Base-by-base conservation (phyloP, 129 eudicot genomes). In the Deinandra increscens region DNA sequence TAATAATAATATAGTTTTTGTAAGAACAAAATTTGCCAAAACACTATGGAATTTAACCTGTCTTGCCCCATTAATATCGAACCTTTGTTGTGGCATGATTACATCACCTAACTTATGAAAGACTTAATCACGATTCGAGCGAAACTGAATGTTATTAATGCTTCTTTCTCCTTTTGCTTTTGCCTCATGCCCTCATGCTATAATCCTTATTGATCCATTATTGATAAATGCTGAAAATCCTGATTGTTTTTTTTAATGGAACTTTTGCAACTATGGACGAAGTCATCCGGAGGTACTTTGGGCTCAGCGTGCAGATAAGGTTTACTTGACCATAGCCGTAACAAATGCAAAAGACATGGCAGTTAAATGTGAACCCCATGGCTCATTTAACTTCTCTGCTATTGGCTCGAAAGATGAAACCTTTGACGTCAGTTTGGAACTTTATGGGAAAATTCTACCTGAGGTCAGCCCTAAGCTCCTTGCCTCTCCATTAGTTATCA, bases 251-350 rank as follows among this genome's bases (percentile, higher is more conserved):
- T 63, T 22, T 64, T 78, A 8, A 54, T 54, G 9, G 34, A 34
- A 55, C 68, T 59, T 54, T 26, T 68, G 60, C 62, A 42, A 71
- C 58, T 39, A 19, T 49, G 85, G 81, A 88, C n/a, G 91, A 75
- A 80, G 80, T 49, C 88, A 85, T 72, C 97, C 97, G 4, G 95
- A 87, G 76, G 83, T 87, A 79, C 87, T 87, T 68, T 90, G 97
- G 97, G 97, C 96, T 5, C 96, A 91, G n/a, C 88, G 93, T 50
- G 82, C 88, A 11, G 89, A 91, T 69, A 85, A 82, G 81, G 90
- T 91, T 22, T 91, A 83, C 77, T 83, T 91, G 73, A 85, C 93
- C 15, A 75, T 91, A 14, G 81, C 92, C 15, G 60, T 88, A 66
- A 90, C 90, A 3, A 84, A 85, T 70, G 90, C 96, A 59, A 88